Evolutionary conservation across 352 stramenopile species (phyloP), one percentile per base, ranked within the genome.

Genomic region (Globisporangium takayamanum): DNA sequence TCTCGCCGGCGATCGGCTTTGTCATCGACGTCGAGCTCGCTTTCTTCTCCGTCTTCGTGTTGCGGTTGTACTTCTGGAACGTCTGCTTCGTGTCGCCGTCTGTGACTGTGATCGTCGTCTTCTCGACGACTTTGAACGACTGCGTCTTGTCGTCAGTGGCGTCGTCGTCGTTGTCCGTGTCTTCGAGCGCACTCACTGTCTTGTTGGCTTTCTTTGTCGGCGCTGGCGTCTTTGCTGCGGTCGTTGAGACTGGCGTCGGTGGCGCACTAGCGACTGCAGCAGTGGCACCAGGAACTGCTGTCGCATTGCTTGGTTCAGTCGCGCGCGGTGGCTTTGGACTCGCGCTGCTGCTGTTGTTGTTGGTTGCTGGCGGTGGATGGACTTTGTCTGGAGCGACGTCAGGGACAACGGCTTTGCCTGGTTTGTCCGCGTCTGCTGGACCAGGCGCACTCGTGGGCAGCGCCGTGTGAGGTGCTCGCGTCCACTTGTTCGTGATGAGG

Each of bases 31-130:
- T 41, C 33, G 36, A 26, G 16, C 8, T 50, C 25, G 49, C 16
- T 25, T 48, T 36, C 37, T 45, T 44, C 36, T 62, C 50, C 11
- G 28, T 28, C 44, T 59, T 64, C 8, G 58, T 52, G 33, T 55
- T 47, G 50, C 66, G 66, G 36, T 69, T 55, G 42, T 69, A 73
- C 39, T 66, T 69, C 30, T 69, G 42, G 49, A 53, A 64, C 5
- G 55, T 63, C 26, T 59, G 25, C 41, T 50, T 60, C 16, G 59
- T 50, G 30, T 47, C 57, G 11, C 60, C 62, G 44, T 73, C 53
- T 16, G 42, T 59, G 37, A 69, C 41, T 5, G 54, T 69, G 45
- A 73, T 58, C 2, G 37, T 50, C 10, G 14, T 25, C 10, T 55
- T 51, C 28, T 56, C 56, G 5, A 46, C 39, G 15, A 25, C 53